A percentile compares a stretch with the other conserved stretches of the same genome.
phyloP scores from a whole-genome alignment of 768 basidiomycete species.

The Psilocybe subaeruginosa region DNA sequence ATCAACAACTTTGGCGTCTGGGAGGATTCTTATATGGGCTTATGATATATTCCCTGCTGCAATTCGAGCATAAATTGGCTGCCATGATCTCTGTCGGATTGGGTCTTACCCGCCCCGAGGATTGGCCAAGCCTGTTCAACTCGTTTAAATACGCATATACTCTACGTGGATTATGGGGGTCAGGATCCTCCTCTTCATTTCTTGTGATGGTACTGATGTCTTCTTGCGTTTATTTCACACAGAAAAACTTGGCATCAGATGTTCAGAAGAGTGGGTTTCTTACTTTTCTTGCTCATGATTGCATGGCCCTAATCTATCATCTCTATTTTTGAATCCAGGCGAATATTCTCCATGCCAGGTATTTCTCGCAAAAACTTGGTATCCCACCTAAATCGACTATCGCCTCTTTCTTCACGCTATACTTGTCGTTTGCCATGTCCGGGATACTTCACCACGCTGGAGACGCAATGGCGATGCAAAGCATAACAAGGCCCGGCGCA shows the following conservation, averaged over 20 bases:
- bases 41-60: background rate
- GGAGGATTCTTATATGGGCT: background rate
- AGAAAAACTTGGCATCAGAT: conserved; percentile 37
- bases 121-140: conserved; percentile 44
- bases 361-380: conserved; percentile 25
- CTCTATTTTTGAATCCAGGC: conserved; percentile 19
- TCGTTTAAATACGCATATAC: conserved; percentile 35
- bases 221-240: conserved; percentile 13
- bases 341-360: conserved; percentile 28
- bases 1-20: background rate
- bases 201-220: background rate
- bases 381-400: conserved; percentile 25
- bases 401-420: conserved; percentile 34
- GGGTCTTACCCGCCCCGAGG: conserved; percentile 31
- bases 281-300: background rate
- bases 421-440: conserved; percentile 36
- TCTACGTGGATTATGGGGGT: conserved; percentile 44
- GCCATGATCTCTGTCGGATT: conserved; percentile 26
- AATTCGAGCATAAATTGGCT: conserved; percentile 1
- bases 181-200: conserved; percentile 14
- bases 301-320: background rate
- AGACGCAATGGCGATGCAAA: conserved; percentile 28
- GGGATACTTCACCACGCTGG: conserved; percentile 35
- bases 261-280: conserved; percentile 33
- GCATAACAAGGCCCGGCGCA: conserved; percentile 13